These are phyloP conservation scores for Venturia oleaginea DNA, from an alignment of 2,329 filamentous ascomycete genomes.

Conservation along the genomic window DNA sequence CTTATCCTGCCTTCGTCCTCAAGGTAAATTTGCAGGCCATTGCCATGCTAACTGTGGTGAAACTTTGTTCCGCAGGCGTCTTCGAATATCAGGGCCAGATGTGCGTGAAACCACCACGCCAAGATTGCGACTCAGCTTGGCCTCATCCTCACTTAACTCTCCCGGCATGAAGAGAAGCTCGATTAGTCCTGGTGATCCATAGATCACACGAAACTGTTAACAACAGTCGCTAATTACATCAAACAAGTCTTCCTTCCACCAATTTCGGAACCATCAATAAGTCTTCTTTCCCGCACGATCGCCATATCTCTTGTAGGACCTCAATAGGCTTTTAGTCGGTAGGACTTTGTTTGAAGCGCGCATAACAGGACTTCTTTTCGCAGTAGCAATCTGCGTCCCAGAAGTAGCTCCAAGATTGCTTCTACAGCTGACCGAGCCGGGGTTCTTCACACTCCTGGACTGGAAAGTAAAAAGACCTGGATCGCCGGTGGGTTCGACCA, in stretches of 20 bases:
- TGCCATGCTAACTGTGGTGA: too few species aligned
- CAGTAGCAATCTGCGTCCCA: background rate
- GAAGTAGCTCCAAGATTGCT: background rate
- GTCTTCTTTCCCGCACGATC: background rate
- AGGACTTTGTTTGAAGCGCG: too few species aligned
- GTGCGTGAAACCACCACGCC: too few species aligned
- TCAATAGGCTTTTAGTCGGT: too few species aligned
- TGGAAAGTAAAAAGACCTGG: constrained; percentile 1
- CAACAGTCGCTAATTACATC: background rate
- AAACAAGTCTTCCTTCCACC: background rate
- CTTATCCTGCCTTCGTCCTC: too few species aligned
- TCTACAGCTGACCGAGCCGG: background rate
- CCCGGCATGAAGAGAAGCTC: too few species aligned
- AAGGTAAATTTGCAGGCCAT: too few species aligned
- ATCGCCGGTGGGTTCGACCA: background rate
- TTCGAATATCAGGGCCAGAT: too few species aligned
- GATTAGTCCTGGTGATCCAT: background rate
- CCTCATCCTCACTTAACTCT: too few species aligned
- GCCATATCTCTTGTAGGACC: background rate
- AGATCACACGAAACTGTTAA: background rate
- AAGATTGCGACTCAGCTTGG: too few species aligned
- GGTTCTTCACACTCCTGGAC: background rate
- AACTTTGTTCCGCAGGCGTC: too few species aligned
- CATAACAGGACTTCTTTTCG: background rate
- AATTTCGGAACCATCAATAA: background rate